Conservation (phyloP, 2,329 filamentous ascomycete genomes). For the Acephala macrosclerotiorum region DNA sequence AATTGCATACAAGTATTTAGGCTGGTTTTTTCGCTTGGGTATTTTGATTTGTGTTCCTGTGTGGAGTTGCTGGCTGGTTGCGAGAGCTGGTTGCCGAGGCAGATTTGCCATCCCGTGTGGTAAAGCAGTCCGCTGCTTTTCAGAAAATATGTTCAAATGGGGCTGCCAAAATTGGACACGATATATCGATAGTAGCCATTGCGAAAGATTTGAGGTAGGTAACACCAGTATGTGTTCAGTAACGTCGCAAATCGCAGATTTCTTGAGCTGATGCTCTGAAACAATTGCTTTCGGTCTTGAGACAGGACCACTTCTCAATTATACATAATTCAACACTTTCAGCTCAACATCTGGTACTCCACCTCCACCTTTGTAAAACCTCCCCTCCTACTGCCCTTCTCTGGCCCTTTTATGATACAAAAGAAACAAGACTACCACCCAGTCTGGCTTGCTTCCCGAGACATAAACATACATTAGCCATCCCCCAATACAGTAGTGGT, state of each 20-base stretch:
- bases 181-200: not conserved
- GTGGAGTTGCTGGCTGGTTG: no score
- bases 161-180: no score
- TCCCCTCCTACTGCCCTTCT: not conserved
- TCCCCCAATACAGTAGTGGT: not conserved
- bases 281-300: not conserved
- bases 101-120: no score
- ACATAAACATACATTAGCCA: conserved; percentile 8
- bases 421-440: conserved; percentile 19
- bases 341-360: not conserved
- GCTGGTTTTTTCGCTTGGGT: no score
- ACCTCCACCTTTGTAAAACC: not conserved
- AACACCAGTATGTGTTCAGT: no score
- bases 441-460: not conserved
- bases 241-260: no score
- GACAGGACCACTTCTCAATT: not conserved
- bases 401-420: conserved; percentile 20
- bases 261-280: not conserved
- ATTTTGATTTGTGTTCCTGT: no score
- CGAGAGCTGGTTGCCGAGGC: no score
- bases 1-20: no score
- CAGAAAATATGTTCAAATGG: no score
- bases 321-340: conserved; percentile 9
- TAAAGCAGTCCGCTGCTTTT: no score
- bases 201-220: not conserved